phyloP scores from a whole-genome alignment of 371 early-diverging fungal species.

The Mucor racemosus region DNA sequence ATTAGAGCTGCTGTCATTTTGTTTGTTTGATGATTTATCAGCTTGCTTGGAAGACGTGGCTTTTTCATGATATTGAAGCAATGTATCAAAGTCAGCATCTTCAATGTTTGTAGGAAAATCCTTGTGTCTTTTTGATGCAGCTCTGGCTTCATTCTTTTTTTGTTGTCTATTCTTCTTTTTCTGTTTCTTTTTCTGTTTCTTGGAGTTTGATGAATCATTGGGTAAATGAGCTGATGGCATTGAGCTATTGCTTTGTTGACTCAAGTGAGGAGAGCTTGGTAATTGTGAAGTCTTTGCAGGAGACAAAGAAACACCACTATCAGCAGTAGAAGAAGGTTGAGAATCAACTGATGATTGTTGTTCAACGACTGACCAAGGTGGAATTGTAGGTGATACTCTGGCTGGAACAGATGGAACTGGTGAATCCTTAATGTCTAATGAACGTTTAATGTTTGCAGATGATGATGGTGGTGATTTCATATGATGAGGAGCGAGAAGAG shows the following conservation, averaged over 20 bases:
- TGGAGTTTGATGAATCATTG: neutral
- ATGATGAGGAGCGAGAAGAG: no score
- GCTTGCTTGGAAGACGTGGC: neutral
- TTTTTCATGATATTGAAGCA: neutral
- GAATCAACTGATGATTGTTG: neutral
- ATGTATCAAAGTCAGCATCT: neutral
- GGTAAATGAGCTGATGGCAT: neutral
- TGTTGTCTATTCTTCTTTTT: conserved; percentile 2
- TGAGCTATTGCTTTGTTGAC: neutral
- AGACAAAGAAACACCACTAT: neutral
- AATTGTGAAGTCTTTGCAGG: neutral
- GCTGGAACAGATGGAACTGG: no score
- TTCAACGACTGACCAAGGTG: neutral
- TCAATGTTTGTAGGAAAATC: neutral
- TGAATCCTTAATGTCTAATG: no score
- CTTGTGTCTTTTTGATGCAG: neutral
- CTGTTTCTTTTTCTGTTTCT: neutral
- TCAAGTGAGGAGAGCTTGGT: neutral
- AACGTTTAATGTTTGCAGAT: no score
- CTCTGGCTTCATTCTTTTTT: neutral
- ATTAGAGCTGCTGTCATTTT: neutral
- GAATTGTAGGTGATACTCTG: no score
- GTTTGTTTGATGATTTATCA: neutral
- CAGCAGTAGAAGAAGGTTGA: neutral
- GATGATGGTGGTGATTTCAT: no score